These are phyloP conservation scores for Amaranthus palmeri DNA, from an alignment of 148 eudicot species.

Conservation along the genomic window DNA sequence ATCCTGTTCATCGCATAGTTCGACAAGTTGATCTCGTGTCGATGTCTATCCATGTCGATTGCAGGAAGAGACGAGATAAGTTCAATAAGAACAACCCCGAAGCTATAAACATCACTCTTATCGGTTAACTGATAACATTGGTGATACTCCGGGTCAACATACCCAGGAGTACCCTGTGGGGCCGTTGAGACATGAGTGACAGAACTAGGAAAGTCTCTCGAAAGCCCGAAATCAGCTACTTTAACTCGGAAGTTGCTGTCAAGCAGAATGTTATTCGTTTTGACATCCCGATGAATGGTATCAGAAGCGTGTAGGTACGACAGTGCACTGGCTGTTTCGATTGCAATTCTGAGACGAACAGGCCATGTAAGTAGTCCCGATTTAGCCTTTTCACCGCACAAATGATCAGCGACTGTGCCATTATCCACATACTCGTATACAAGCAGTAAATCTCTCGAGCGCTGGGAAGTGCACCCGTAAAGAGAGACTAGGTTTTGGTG, in stretches of 20 bases:
- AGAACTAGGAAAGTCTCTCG: slow-evolving; percentile 49
- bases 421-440: slow-evolving; percentile 69
- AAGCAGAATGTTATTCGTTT: slow-evolving; percentile 60
- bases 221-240: slow-evolving; percentile 76
- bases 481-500: slow-evolving; percentile 64
- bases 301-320: slow-evolving; percentile 65
- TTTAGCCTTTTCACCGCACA: slow-evolving; percentile 44
- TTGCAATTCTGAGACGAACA: slow-evolving; percentile 54
- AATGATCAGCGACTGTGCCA: slow-evolving; percentile 74
- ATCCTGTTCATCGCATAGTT: slow-evolving; percentile 56
- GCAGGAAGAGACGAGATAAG: slow-evolving; percentile 71
- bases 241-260: slow-evolving; percentile 51
- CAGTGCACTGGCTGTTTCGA: slow-evolving; percentile 57
- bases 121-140: slow-evolving; percentile 65
- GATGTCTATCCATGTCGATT: slow-evolving; percentile 46
- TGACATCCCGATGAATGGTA: slow-evolving; percentile 69
- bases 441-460: slow-evolving; percentile 53
- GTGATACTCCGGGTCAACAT: slow-evolving; percentile 67
- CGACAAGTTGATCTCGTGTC: slow-evolving; percentile 62
- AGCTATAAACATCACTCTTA: slow-evolving; percentile 82
- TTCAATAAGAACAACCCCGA: slow-evolving; percentile 70
- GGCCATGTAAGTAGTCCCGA: slow-evolving; percentile 44
- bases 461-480: slow-evolving; percentile 65
- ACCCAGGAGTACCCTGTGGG: slow-evolving; percentile 86
- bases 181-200: slow-evolving; percentile 66